Conservation (phyloP, 768 basidiomycete species). For the Boletus fagicola region DNA sequence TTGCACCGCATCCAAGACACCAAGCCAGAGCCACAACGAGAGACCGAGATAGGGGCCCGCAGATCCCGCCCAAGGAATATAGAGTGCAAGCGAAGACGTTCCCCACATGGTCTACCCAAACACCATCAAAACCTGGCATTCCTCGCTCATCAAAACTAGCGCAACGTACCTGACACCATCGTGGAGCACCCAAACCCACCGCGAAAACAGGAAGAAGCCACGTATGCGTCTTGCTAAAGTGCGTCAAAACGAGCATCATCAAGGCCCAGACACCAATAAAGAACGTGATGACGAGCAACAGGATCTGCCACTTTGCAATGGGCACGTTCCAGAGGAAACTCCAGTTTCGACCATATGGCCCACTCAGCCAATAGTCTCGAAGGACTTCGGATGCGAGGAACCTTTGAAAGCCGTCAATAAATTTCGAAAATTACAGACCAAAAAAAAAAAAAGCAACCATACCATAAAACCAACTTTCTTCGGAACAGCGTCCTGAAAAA, state of each 20-base stretch:
- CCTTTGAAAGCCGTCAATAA: slow-evolving; percentile 23
- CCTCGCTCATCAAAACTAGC: neutral
- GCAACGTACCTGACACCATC: slow-evolving; percentile 84
- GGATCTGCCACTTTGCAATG: slow-evolving; percentile 80
- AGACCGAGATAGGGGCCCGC: slow-evolving; percentile 88
- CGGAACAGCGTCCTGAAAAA: slow-evolving; percentile 89
- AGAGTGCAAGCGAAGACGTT: slow-evolving; percentile 87
- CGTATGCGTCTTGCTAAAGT: slow-evolving; percentile 91
- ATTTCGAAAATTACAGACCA: neutral
- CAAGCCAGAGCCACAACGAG: slow-evolving; percentile 92
- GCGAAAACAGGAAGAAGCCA: slow-evolving; percentile 95
- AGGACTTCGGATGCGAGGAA: slow-evolving; percentile 91
- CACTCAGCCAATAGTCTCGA: slow-evolving; percentile 90
- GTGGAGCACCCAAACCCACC: slow-evolving; percentile 88
- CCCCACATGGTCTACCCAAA: slow-evolving; percentile 81
- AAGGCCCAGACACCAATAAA: slow-evolving; percentile 85
- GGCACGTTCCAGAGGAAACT: slow-evolving; percentile 85
- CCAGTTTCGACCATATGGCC: slow-evolving; percentile 96
- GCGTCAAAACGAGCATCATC: slow-evolving; percentile 70
- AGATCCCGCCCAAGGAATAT: slow-evolving; percentile 89
- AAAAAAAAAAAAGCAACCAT: slow-evolving; percentile 4
- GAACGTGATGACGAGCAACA: slow-evolving; percentile 77
- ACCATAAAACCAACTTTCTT: slow-evolving; percentile 88
- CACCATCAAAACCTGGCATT: neutral
- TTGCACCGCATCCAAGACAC: slow-evolving; percentile 90